Evolutionary conservation across 257 asterid genomes (phyloP).

Genomic region (Primulina huaijiensis): DNA sequence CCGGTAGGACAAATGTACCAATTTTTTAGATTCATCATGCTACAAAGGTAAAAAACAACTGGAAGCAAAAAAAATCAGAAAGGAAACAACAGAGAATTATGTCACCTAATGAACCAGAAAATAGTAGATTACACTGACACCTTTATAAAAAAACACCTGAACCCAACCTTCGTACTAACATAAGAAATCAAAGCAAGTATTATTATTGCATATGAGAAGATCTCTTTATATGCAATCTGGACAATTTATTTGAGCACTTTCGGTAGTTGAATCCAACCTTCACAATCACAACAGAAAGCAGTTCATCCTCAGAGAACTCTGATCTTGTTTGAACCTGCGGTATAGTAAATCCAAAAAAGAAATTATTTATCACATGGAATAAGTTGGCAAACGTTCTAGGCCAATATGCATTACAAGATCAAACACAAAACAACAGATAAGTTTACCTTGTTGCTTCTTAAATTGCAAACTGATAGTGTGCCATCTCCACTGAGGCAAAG

Average conservation of each 20-base stretch:
- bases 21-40: background rate
- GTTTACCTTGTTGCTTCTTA: slow-evolving; percentile 82
- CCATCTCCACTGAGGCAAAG: slow-evolving; percentile 80
- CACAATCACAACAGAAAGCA: slow-evolving; percentile 89
- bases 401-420: slow-evolving; percentile 11
- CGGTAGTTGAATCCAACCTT: slow-evolving; percentile 50
- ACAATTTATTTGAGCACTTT: slow-evolving; percentile 13
- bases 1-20: background rate
- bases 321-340: slow-evolving; percentile 80
- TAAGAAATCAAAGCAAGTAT: slow-evolving; percentile 18
- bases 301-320: slow-evolving; percentile 91
- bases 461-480: slow-evolving; percentile 83
- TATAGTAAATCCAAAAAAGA: slow-evolving; percentile 7
- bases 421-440: slow-evolving; percentile 21
- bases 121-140: slow-evolving; percentile 5
- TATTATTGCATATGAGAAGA: background rate
- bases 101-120: slow-evolving; percentile 14
- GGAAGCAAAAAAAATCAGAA: background rate
- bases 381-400: slow-evolving; percentile 3
- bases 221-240: slow-evolving; percentile 15
- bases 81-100: background rate
- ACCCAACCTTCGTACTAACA: background rate
- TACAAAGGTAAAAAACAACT: background rate
- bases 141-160: background rate
- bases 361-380: slow-evolving; percentile 9